These are phyloP conservation scores for Fusarium sp. DNA, from an alignment of 2,329 filamentous ascomycete genomes.

Conservation along the genomic window DNA sequence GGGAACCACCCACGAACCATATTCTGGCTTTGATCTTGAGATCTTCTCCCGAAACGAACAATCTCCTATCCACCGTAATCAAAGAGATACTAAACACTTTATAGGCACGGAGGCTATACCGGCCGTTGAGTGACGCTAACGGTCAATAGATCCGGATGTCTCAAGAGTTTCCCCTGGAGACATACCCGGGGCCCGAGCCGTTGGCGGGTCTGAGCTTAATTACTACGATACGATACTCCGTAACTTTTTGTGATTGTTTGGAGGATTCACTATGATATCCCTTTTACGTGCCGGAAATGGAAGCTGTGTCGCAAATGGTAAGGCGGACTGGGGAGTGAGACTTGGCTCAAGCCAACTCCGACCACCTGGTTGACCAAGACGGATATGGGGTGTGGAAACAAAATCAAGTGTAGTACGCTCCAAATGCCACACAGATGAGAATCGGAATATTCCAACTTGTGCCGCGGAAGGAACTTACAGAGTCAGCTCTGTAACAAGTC, in stretches of 20 bases:
- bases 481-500: background rate
- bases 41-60: background rate
- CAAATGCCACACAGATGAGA: background rate
- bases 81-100: background rate
- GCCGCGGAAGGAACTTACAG: background rate
- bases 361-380: background rate
- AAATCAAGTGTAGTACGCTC: background rate
- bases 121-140: background rate
- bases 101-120: background rate
- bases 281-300: background rate
- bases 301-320: slow-evolving; percentile 10
- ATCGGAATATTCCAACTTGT: background rate
- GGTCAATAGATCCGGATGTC: background rate
- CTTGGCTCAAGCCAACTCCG: slow-evolving; percentile 5
- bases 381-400: background rate
- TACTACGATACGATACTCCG: no score
- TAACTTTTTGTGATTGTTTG: background rate
- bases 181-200: background rate
- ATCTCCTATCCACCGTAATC: background rate
- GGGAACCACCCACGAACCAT: background rate
- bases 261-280: background rate
- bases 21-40: background rate
- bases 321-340: slow-evolving; percentile 10
- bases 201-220: background rate
- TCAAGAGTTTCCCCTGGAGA: background rate